A percentile compares a stretch with the other conserved stretches of the same genome.
phyloP scores from a whole-genome alignment of 371 early-diverging fungal species.

The Syncephalastrum sp. region DNA sequence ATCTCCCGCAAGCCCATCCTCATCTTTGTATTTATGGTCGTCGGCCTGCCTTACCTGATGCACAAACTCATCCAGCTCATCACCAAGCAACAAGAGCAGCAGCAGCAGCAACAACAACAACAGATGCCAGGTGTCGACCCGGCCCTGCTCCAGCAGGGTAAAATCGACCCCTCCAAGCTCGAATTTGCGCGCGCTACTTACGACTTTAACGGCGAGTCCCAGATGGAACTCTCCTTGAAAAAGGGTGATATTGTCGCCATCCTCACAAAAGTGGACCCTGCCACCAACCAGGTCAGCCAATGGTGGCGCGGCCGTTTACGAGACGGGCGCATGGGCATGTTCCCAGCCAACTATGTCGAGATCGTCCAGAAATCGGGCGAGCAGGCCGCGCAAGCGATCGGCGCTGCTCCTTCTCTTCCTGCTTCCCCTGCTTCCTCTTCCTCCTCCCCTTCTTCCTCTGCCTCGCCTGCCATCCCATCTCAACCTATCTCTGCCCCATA shows the following conservation, averaged over 20 bases:
- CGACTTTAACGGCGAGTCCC: conserved; percentile 77
- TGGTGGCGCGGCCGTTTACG: conserved; percentile 94
- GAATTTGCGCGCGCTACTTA: conserved; percentile 88
- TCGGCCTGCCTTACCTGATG: conserved; percentile 94
- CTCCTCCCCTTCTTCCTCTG: too few species aligned
- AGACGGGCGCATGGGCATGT: conserved; percentile 82
- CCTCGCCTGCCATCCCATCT: too few species aligned
- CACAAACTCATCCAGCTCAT: conserved; percentile 82
- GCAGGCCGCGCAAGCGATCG: too few species aligned
- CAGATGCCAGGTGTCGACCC: conserved; percentile 3
- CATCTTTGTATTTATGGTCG: conserved; percentile 79
- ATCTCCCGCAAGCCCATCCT: conserved; percentile 72
- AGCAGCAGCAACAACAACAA: conserved; percentile 25
- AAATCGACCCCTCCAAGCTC: conserved; percentile 34
- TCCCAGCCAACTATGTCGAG: conserved; percentile 88
- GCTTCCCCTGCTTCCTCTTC: too few species aligned
- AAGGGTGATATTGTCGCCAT: conserved; percentile 89
- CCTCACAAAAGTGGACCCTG: conserved; percentile 73
- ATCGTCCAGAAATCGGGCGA: conserved; percentile 7
- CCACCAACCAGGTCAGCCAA: conserved; percentile 68
- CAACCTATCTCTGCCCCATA: too few species aligned
- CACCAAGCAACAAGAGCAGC: conserved; percentile 19
- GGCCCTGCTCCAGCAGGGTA: neutral
- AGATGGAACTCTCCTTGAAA: conserved; percentile 78
- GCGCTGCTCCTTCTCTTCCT: too few species aligned